Evolutionary conservation across 176 grass and related monocot genomes (phyloP).

Genomic region (Carex littledalei): DNA sequence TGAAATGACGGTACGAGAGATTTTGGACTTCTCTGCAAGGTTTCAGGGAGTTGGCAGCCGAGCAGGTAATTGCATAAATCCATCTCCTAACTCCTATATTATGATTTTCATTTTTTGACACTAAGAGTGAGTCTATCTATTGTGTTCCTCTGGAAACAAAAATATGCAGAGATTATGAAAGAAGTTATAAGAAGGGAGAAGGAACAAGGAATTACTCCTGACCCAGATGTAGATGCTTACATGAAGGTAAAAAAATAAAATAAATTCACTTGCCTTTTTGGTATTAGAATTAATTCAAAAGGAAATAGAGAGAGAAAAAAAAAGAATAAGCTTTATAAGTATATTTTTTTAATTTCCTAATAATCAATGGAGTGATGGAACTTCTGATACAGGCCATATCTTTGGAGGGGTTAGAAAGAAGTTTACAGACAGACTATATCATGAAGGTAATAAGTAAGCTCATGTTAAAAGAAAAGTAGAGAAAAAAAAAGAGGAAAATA

Average conservation of each 20-base stretch:
- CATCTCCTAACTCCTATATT: background rate
- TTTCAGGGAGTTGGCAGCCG: slow-evolving; percentile 60
- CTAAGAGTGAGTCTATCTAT: background rate
- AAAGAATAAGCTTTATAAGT: background rate
- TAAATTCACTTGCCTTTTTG: background rate
- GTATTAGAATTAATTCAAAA: background rate
- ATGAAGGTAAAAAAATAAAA: slow-evolving; percentile 52
- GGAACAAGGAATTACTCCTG: slow-evolving; percentile 53
- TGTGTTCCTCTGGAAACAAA: slow-evolving; percentile 7
- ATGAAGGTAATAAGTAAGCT: slow-evolving; percentile 65
- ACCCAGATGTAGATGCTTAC: slow-evolving; percentile 71
- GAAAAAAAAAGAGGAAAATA: background rate
- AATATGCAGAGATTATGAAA: slow-evolving; percentile 51
- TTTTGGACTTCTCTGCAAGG: slow-evolving; percentile 57
- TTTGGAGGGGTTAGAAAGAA: slow-evolving; percentile 64
- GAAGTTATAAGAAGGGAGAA: slow-evolving; percentile 78
- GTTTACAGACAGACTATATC: slow-evolving; percentile 81
- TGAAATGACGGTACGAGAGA: slow-evolving; percentile 74
- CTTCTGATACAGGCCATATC: slow-evolving; percentile 49
- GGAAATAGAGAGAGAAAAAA: background rate
- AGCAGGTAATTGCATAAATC: slow-evolving; percentile 39
- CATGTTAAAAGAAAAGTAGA: slow-evolving; percentile 5
- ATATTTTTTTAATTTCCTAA: background rate
- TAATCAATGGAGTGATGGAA: background rate
- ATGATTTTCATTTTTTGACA: background rate